Percentiles rank a stretch among this genome's conserved stretches.
Conservation (phyloP, 2,329 filamentous ascomycete genomes). For the Talaromyces sp. region DNA sequence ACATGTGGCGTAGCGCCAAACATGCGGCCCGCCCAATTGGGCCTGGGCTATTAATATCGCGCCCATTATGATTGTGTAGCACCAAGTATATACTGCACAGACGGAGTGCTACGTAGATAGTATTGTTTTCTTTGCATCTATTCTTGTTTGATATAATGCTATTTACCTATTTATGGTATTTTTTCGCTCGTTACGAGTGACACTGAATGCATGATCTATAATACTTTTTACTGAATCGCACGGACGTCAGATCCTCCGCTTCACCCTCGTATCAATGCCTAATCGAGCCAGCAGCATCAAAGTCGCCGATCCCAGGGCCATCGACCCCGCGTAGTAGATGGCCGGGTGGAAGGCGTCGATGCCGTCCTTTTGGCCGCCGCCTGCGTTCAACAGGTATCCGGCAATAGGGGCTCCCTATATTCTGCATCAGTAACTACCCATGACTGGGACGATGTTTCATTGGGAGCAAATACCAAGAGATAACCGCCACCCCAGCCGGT, state of each 20-base stretch:
- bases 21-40: neutral
- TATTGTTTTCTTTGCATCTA: neutral
- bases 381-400: conserved; percentile 53
- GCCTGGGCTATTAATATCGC: neutral
- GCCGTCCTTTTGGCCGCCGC: conserved; percentile 46
- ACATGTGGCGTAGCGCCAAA: neutral
- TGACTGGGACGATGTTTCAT: neutral
- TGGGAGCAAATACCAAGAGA: conserved; percentile 42
- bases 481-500: conserved; percentile 59
- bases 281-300: conserved; percentile 42
- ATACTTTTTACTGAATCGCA: neutral
- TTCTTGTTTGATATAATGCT: neutral
- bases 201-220: no score
- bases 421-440: neutral
- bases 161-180: neutral
- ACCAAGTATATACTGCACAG: no score
- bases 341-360: conserved; percentile 54
- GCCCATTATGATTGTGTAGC: neutral
- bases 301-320: conserved; percentile 43
- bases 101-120: neutral
- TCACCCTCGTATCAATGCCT: conserved; percentile 28
- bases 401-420: conserved; percentile 53
- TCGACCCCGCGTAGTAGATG: conserved; percentile 57
- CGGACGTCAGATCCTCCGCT: neutral
- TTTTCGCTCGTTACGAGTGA: no score